Percentiles rank a stretch among this genome's conserved stretches.
These are phyloP conservation scores for Solanum acaule DNA, from an alignment of 257 asterid species.

Conservation along the genomic window DNA sequence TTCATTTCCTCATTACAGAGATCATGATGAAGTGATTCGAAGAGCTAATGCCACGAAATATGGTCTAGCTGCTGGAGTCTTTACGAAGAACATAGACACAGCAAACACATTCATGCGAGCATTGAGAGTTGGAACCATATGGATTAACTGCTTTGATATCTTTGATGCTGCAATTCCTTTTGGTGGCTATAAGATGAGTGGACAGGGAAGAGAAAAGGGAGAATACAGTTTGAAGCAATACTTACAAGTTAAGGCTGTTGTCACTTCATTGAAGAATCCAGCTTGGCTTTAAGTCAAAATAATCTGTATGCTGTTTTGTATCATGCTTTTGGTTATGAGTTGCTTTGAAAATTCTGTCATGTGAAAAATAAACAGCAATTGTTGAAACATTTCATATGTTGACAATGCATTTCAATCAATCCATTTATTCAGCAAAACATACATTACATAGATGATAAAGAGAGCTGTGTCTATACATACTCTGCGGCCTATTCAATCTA, in stretches of 20 bases:
- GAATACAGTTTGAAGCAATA: constrained; percentile 84
- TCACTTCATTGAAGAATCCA: constrained; percentile 66
- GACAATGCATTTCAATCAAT: background rate
- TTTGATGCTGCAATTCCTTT: constrained; percentile 93
- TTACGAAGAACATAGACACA: constrained; percentile 69
- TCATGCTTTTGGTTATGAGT: background rate
- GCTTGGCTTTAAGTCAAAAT: constrained; percentile 40
- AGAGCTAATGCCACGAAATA: constrained; percentile 53
- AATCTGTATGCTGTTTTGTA: background rate
- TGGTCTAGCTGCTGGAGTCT: constrained; percentile 95
- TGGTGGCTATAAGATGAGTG: constrained; percentile 96
- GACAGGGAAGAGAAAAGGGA: constrained; percentile 89
- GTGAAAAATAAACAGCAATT: background rate
- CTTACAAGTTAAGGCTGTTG: constrained; percentile 91
- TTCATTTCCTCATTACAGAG: constrained; percentile 25
- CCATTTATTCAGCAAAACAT: background rate
- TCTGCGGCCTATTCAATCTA: background rate
- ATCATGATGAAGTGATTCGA: constrained; percentile 52
- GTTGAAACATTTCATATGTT: background rate
- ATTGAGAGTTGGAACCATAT: constrained; percentile 71
- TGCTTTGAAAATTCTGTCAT: constrained; percentile 35
- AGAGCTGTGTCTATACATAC: background rate
- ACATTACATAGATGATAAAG: background rate
- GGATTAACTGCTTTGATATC: constrained; percentile 72
- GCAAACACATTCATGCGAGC: constrained; percentile 82